These are phyloP conservation scores for Leccinum angustisporum DNA, from an alignment of 1,284 basidiomycete species.

Conservation along the genomic window DNA sequence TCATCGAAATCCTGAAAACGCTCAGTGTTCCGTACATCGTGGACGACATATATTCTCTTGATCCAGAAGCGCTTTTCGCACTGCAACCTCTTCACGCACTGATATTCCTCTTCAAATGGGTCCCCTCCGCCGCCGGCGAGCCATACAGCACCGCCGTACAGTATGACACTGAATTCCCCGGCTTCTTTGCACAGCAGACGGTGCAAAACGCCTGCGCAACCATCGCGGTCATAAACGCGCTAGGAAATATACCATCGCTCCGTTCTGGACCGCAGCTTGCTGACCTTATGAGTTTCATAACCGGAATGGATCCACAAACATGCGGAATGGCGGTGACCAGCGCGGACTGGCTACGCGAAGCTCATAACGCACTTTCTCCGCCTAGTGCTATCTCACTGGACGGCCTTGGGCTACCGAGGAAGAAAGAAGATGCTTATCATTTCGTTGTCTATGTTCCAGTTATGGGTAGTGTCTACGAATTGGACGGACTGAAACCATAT, in stretches of 20 bases:
- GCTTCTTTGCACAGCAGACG: constrained; percentile 90
- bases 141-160: constrained; percentile 51
- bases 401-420: constrained; percentile 68
- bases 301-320: constrained; percentile 83
- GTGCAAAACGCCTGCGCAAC: constrained; percentile 95
- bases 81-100: constrained; percentile 84
- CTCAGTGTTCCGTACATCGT: constrained; percentile 75
- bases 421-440: constrained; percentile 87
- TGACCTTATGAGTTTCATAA: constrained; percentile 76
- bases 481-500: constrained; percentile 81
- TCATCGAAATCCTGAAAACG: constrained; percentile 69
- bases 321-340: constrained; percentile 85
- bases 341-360: constrained; percentile 80
- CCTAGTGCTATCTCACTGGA: constrained; percentile 82
- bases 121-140: constrained; percentile 51
- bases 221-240: constrained; percentile 87
- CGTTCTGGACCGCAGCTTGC: constrained; percentile 67
- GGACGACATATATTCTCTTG: constrained; percentile 88
- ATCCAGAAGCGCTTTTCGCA: constrained; percentile 65
- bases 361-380: constrained; percentile 88
- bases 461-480: constrained; percentile 82
- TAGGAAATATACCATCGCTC: constrained; percentile 83
- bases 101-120: constrained; percentile 94
- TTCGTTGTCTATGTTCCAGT: constrained; percentile 89
- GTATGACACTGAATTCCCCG: constrained; percentile 73